Evolutionary conservation across 208 protist genomes (phyloP), one percentile per base, ranked within the genome.

Genomic region (Leishmania guyanensis): DNA sequence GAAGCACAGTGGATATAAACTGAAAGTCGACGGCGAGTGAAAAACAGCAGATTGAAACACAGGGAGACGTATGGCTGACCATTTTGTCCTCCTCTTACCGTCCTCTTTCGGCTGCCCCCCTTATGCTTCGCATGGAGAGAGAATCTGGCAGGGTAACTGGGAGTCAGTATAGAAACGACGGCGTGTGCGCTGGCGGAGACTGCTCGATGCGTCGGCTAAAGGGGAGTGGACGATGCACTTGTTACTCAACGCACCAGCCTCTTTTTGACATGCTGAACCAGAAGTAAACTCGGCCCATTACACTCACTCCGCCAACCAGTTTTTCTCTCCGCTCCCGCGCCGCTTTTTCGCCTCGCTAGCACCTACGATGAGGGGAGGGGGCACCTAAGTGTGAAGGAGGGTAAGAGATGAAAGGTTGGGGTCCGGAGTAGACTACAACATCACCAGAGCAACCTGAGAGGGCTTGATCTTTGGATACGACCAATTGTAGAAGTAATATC

Each of bases 401-500:
- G 60, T 16, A 26, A 43, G 60, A 48, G 46, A 51, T 16, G 50
- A 6, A 60, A 53, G 29, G 76, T 14, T 51, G 16, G 12, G 8
- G 53, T 26, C 8, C 12, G 29, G 26, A 17, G 56, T 58, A 8
- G 17, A 20, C 88, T 93, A 99, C 58, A 99, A 83, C 89, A 99
- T 97, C 22, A 99, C 95, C 36, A 99, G 79, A 48, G 95, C 98
- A 33, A 99, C 83, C 12, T 95, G 76, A 8, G 80, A 82, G 5
- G 96, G 86, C 48, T 94, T 64, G n/a, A 98, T 90, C 36, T 88
- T 89, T 16, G 94, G 98, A 75, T 97, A 99, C 43, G 90, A 78
- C 93, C 97, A 99, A 91, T 99, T 99, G 92, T 99, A 99, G 71
- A 99, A 95, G 92, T 99, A 99, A 90, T 99, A 99, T 64, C 99